A percentile compares a stretch with the other conserved stretches of the same genome.
phyloP scores from a whole-genome alignment of 192 early-diverging fungal species.

The Chytriomyces hyalinus region DNA sequence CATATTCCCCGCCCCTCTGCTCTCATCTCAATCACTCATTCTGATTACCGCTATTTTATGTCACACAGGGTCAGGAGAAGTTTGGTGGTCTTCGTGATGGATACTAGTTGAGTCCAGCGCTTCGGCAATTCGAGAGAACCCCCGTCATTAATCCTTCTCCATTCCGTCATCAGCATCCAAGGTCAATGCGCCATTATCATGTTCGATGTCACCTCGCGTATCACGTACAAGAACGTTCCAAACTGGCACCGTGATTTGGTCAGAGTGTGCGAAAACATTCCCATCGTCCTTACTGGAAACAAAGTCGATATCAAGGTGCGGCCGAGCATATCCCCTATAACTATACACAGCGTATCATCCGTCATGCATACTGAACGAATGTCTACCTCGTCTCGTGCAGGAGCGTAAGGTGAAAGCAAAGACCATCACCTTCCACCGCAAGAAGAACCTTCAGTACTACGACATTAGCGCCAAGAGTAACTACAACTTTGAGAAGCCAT shows the following conservation, averaged over 20 bases:
- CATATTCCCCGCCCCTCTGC: not conserved
- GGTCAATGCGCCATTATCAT: conserved; percentile 99
- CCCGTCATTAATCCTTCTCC: not conserved
- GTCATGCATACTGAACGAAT: not conserved
- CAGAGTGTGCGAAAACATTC: conserved; percentile 99
- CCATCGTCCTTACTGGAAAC: conserved; percentile 99
- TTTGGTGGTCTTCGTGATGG: conserved; percentile 99
- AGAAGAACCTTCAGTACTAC: conserved; percentile 99
- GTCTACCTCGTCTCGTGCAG: conserved; percentile 11
- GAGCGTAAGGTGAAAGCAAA: conserved; percentile 99
- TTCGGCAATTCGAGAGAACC: not conserved
- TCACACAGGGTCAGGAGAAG: conserved; percentile 91
- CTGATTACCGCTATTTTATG: not conserved
- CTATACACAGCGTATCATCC: not conserved
- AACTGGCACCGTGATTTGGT: conserved; percentile 99
- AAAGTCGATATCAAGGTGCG: conserved; percentile 98
- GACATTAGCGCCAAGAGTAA: conserved; percentile 99
- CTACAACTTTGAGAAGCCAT: conserved; percentile 99
- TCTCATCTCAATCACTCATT: not conserved
- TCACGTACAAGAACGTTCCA: conserved; percentile 99
- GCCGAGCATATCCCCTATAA: not conserved
- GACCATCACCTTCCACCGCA: conserved; percentile 99
- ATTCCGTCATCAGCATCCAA: conserved; percentile 68
- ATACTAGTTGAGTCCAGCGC: conserved; percentile 80
- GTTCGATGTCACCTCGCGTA: conserved; percentile 99